Percentiles rank a stretch among this genome's conserved stretches.
Conservation (phyloP, 192 early-diverging fungal species). For the Lobulomyces angularis region DNA sequence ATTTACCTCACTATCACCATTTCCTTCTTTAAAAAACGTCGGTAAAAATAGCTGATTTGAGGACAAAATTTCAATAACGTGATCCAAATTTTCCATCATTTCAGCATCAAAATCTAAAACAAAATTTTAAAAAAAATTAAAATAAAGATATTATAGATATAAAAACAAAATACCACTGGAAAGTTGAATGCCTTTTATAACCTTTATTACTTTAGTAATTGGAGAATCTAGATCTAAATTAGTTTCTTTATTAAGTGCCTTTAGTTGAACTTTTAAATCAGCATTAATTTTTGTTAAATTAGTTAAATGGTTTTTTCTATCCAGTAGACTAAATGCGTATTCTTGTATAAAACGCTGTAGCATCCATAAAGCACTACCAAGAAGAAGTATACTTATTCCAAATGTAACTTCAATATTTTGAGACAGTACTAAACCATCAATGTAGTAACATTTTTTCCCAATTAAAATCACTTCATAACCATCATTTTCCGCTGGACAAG, state of each 20-base stretch:
- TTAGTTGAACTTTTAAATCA: slow-evolving; percentile 19
- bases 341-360: slow-evolving; percentile 23
- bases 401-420: slow-evolving; percentile 28
- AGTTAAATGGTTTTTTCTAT: slow-evolving; percentile 13
- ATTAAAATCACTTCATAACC: not conserved
- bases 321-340: slow-evolving; percentile 21
- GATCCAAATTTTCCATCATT: slow-evolving; percentile 26
- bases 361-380: slow-evolving; percentile 6
- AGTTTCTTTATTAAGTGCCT: slow-evolving; percentile 13
- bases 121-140: not conserved
- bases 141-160: not conserved
- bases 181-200: slow-evolving; percentile 24
- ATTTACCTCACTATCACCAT: slow-evolving; percentile 28
- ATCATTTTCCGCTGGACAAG: not conserved
- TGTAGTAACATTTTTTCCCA: too few relatives aligned
- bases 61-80: slow-evolving; percentile 28
- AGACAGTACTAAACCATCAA: too few relatives aligned
- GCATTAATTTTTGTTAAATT: slow-evolving; percentile 18
- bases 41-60: slow-evolving; percentile 36
- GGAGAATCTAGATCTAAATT: slow-evolving; percentile 31
- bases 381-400: slow-evolving; percentile 9
- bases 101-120: slow-evolving; percentile 21
- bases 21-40: slow-evolving; percentile 9
- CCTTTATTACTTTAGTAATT: slow-evolving; percentile 35
- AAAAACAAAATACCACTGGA: slow-evolving; percentile 6